phyloP scores from a whole-genome alignment of 805 yeast genomes.

The Candida corydali region DNA sequence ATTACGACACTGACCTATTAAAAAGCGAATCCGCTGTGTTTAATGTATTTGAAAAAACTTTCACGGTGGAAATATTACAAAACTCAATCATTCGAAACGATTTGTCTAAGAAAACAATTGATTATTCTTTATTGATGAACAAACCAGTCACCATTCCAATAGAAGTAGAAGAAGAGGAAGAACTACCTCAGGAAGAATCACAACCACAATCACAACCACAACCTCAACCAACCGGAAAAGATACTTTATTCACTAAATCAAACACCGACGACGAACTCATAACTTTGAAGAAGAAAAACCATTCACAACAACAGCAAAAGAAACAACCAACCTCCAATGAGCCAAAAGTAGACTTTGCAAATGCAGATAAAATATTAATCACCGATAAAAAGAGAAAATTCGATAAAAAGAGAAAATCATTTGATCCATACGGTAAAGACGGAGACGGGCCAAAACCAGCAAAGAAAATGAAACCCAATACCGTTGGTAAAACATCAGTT shows the following conservation, averaged over 20 bases:
- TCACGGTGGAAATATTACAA: neutral
- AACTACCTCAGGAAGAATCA: slow-evolving; percentile 7
- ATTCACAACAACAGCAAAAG: slow-evolving; percentile 2
- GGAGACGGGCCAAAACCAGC: slow-evolving; percentile 53
- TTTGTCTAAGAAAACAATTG: slow-evolving; percentile 16
- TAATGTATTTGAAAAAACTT: slow-evolving; percentile 6
- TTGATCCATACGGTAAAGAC: slow-evolving; percentile 55
- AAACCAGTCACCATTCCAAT: slow-evolving; percentile 9
- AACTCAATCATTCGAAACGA: slow-evolving; percentile 13
- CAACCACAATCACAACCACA: slow-evolving; percentile 8
- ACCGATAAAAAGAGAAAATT: slow-evolving; percentile 10
- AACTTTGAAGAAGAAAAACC: slow-evolving; percentile 26
- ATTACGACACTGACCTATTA: slow-evolving; percentile 11
- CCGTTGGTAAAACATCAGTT: slow-evolving; percentile 35
- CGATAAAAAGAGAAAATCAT: slow-evolving; percentile 29
- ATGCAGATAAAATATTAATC: slow-evolving; percentile 39
- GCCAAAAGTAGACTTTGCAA: slow-evolving; percentile 41
- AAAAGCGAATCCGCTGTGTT: slow-evolving; percentile 14
- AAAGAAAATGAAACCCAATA: slow-evolving; percentile 38
- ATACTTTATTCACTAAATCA: slow-evolving; percentile 8
- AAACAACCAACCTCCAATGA: slow-evolving; percentile 8
- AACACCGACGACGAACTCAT: slow-evolving; percentile 38
- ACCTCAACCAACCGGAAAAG: slow-evolving; percentile 3
- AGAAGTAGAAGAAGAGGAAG: slow-evolving; percentile 11
- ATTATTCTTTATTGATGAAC: slow-evolving; percentile 6